Conservation (phyloP, 2,329 filamentous ascomycete genomes). For the Fonsecaea multimorphosa region DNA sequence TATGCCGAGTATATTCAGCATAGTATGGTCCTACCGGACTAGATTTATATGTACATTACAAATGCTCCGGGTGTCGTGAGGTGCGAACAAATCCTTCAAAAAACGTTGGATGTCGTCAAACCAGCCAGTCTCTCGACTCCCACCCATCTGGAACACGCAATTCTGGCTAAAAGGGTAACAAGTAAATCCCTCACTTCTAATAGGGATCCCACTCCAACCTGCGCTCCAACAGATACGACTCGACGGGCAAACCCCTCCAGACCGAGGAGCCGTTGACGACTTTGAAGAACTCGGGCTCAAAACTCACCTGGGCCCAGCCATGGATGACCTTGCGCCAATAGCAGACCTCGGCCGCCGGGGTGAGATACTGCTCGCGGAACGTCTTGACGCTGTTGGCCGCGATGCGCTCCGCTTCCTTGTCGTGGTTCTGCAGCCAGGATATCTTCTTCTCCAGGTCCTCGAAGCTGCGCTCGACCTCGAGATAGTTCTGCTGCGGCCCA, state of each 20-base stretch:
- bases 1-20: background rate
- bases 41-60: background rate
- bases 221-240: conserved; percentile 48
- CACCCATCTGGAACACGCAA: background rate
- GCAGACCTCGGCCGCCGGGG: conserved; percentile 61
- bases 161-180: background rate
- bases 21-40: background rate
- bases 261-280: conserved; percentile 42
- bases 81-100: background rate
- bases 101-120: background rate
- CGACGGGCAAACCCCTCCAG: conserved; percentile 48
- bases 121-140: background rate
- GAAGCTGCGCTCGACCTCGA: conserved; percentile 60
- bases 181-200: conserved; percentile 14
- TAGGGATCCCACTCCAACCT: conserved; percentile 39
- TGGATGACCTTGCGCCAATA: conserved; percentile 60
- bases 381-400: conserved; percentile 56
- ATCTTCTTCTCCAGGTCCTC: conserved; percentile 59
- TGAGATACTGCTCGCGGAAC: conserved; percentile 61
- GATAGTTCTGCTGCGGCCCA: conserved; percentile 58
- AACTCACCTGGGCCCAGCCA: conserved; percentile 49
- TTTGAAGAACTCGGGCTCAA: conserved; percentile 48
- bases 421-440: conserved; percentile 52
- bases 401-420: conserved; percentile 55
- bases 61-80: background rate